Evolutionary conservation across 2,329 filamentous ascomycete genomes (phyloP), one percentile per base, ranked within the genome.

Genomic region (Ceratocystis colombiana): DNA sequence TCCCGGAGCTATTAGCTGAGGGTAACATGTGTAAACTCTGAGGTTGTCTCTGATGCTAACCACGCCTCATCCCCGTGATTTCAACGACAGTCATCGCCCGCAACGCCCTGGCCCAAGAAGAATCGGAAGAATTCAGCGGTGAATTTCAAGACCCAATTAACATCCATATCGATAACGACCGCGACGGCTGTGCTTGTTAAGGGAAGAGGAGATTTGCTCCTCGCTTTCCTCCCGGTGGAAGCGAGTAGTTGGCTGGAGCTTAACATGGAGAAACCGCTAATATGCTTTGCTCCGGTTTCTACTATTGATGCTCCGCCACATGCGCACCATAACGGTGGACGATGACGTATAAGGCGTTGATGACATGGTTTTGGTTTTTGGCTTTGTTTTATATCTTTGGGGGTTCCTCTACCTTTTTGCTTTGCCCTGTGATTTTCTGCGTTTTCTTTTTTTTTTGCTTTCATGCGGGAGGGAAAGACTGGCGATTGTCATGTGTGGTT

Each of bases 141-240:
- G 94, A 97, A 76, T 99, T 96, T 80, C 90, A 91, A 73, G 94
- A 97, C 75, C 93, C 93, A 63, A 97, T 99, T 78, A 96, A 96
- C 76, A 96, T 99, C 76, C 90, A 96, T 77, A 89, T 96, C 71
- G 92, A 96, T 77, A 91, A 90, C 76, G 90, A 95, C 72, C 86
- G 90, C 72, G 90, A 96, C 73, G 91, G 92, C 67, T 99, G 94
- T 77, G 86, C 92, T 72, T 99, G 94, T 80, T 99, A 82, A 82
- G 68, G 61, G 41, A 68, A 15, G 46, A 12, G 17, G 46, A 41
- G 37, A 41, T 15, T 41, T 41, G 37, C 37, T 41, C 37, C 10
- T 5, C 37, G 12, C 37, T 41, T 41, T 41, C 37, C 37, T 4
- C 22, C 20, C 20, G 22, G 48, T 28, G 22, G n/a, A 33, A 6